These are phyloP conservation scores for Fistulifera solaris DNA, from an alignment of 108 stramenopile genomes.

Conservation along the genomic window DNA sequence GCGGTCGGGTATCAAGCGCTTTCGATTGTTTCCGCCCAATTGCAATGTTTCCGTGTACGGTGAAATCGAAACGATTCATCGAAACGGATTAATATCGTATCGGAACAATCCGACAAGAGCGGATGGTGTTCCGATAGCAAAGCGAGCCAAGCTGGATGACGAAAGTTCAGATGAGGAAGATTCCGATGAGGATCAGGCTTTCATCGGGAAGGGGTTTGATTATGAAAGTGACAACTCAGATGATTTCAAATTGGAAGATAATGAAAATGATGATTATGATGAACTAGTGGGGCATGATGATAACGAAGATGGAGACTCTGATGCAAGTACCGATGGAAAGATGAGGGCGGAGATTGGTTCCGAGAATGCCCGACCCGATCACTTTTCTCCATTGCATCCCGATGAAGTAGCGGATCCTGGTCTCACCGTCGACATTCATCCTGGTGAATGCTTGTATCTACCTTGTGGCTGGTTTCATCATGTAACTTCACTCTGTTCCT, in stretches of 20 bases:
- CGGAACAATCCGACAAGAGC: constrained; percentile 20
- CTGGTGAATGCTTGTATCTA: constrained; percentile 87
- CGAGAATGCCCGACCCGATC: too few species aligned
- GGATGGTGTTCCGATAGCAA: constrained; percentile 17
- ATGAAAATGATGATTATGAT: constrained; percentile 13
- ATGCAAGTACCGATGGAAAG: background rate
- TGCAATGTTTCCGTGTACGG: constrained; percentile 67
- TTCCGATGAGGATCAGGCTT: constrained; percentile 29
- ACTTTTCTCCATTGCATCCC: too few species aligned
- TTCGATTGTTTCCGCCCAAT: constrained; percentile 71
- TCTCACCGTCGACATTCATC: constrained; percentile 27
- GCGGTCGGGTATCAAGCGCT: constrained; percentile 70
- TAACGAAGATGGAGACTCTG: background rate
- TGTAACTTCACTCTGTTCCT: constrained; percentile 50
- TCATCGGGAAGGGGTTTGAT: constrained; percentile 32
- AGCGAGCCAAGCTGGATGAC: background rate
- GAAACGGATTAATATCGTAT: constrained; percentile 89
- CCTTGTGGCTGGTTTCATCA: constrained; percentile 98
- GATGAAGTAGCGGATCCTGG: too few species aligned
- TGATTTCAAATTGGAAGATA: constrained; percentile 13
- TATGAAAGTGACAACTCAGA: constrained; percentile 20
- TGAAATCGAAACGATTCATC: constrained; percentile 54
- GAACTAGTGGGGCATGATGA: constrained; percentile 6
- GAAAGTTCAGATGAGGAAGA: constrained; percentile 44
- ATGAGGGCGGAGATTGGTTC: too few species aligned